Evolutionary conservation across 148 eudicot genomes (phyloP).

Genomic region (Camellia granthamiana): DNA sequence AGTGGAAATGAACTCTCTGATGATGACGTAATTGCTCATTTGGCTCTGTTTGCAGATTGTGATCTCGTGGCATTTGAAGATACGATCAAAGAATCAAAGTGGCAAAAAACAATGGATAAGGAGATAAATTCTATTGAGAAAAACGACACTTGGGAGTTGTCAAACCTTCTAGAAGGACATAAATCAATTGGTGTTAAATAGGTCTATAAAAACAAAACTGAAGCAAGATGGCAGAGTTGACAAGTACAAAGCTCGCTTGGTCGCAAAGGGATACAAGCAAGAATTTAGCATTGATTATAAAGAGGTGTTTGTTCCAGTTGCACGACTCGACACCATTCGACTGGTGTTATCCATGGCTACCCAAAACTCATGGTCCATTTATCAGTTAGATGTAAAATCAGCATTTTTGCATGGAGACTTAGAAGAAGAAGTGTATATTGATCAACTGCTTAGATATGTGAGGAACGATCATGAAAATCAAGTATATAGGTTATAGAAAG

Average conservation of each 20-base stretch:
- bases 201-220: neutral
- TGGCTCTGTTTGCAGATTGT: neutral
- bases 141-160: neutral
- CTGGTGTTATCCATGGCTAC: no score
- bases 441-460: no score
- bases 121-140: neutral
- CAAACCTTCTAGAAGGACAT: neutral
- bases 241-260: neutral
- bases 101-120: neutral
- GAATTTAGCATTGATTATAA: no score
- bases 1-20: neutral
- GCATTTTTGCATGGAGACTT: no score
- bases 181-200: neutral
- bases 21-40: neutral
- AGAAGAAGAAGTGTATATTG: no score
- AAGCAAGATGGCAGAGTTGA: neutral
- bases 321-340: no score
- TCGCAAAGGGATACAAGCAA: no score
- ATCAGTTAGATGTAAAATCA: no score
- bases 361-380: no score
- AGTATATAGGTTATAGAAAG: no score
- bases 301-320: no score
- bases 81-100: neutral
- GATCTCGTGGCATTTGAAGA: neutral
- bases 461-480: no score